Evolutionary conservation across 2,329 filamentous ascomycete species (phyloP), one percentile per base, ranked within the genome.

Genomic region (Lanzia echinophila): DNA sequence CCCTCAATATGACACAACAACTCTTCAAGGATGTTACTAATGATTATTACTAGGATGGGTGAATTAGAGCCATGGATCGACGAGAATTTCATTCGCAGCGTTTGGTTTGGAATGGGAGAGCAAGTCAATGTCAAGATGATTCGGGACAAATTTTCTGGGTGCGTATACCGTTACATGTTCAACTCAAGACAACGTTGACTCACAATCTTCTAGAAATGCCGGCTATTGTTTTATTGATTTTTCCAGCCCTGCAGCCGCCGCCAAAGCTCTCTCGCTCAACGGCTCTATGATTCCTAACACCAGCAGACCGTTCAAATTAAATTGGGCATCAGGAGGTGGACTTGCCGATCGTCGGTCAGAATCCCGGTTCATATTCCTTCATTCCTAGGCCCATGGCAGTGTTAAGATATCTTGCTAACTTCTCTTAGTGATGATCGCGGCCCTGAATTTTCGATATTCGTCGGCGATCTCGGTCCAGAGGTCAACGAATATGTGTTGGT

Each of bases 181-280:
- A 17, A 39, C 10, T 17, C 15, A 17, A 10, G 17, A 19, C 33
- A 36, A 11, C 32, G 33, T 20, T 22, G 20, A n/a, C 53, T 56
- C 44, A 55, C 36, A 19, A 8, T 47, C 15, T 28, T 12, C 6
- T 46, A 95, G 90, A 66, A 99, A 96, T 71, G 94, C 94, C 60
- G 94, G 94, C 57, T 99, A 99, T 75, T 99, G 92, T 75, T 99
- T 99, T 72, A 90, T 97, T 65, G 94, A 97, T 70, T 99, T 99
- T 67, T 69, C 82, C 54, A 86, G 79, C 63, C 79, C 90, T 10
- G 89, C 91, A 38, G 88, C 91, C 56, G 94, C 94, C 41, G 86
- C 83, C 66, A 96, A 96, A 78, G 94, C 94, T 36, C 81, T 99
- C n/a, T 78, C 79, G 45, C 79, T 97, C 47, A 97, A 96, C 70